A percentile compares a stretch with the other conserved stretches of the same genome.
phyloP scores from a whole-genome alignment of 129 eudicot species.

The Rutidosis leptorrhynchoides region DNA sequence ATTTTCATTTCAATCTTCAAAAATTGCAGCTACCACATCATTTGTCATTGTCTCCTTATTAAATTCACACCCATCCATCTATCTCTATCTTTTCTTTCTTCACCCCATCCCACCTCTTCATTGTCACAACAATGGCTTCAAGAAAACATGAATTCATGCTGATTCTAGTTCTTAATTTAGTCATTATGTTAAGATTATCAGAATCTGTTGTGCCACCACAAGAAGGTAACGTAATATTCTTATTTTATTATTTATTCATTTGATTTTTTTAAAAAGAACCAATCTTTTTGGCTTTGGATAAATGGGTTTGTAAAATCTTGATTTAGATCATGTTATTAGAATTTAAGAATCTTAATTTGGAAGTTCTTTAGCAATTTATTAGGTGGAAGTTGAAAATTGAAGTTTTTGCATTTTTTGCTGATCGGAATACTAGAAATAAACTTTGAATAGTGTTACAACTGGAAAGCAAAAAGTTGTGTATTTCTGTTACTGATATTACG shows the following conservation, averaged over 20 bases:
- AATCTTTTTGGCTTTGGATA: slow-evolving; percentile 11
- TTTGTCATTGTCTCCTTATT: background rate
- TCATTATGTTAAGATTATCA: slow-evolving; percentile 24
- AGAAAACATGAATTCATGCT: slow-evolving; percentile 6
- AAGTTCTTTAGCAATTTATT: background rate
- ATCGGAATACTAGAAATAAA: background rate
- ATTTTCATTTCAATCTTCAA: slow-evolving; percentile 18
- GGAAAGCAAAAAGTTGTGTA: background rate
- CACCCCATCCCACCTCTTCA: slow-evolving; percentile 7
- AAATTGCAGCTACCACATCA: slow-evolving; percentile 14
- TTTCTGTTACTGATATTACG: background rate
- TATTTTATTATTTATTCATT: background rate
- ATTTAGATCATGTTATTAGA: background rate
- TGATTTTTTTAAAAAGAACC: background rate
- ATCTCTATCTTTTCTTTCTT: slow-evolving; percentile 1
- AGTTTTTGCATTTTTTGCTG: background rate
- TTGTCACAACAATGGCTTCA: slow-evolving; percentile 26
- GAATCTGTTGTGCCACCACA: slow-evolving; percentile 49
- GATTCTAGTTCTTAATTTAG: slow-evolving; percentile 25
- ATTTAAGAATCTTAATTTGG: slow-evolving; percentile 26
- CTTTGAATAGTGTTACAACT: slow-evolving; percentile 1
- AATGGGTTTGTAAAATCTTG: slow-evolving; percentile 21
- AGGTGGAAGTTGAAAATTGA: background rate
- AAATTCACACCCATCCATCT: slow-evolving; percentile 18
- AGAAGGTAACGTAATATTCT: slow-evolving; percentile 47